phyloP scores from a whole-genome alignment of 176 grass and related monocot species.

The Typha latifolia region DNA sequence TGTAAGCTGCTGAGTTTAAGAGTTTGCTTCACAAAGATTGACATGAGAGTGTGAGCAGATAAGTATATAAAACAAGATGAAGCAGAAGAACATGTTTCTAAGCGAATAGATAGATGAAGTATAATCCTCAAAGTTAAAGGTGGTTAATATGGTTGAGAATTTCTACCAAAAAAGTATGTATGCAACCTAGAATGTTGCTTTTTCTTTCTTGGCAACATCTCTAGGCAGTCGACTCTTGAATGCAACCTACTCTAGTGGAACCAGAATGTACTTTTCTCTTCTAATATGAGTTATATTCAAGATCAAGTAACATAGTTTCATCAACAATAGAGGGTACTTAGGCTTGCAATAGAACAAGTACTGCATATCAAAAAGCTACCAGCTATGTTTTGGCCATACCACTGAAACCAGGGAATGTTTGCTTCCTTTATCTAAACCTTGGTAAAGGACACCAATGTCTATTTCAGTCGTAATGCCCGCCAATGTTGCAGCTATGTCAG shows the following conservation, averaged over 20 bases:
- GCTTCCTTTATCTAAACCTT: conserved; percentile 75
- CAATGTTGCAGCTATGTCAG: conserved; percentile 96
- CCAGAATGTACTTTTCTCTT: neutral
- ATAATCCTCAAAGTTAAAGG: neutral
- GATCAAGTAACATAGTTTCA: neutral
- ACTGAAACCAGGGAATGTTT: conserved; percentile 83
- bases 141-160: neutral
- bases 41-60: neutral
- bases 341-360: neutral
- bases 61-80: neutral
- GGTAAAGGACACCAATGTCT: conserved; percentile 71
- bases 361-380: neutral
- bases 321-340: neutral
- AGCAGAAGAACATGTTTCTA: neutral
- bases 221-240: neutral
- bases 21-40: neutral
- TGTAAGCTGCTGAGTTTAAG: neutral
- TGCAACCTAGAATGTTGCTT: neutral
- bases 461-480: conserved; percentile 72
- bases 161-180: too few relatives aligned
- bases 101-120: neutral
- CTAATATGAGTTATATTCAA: neutral
- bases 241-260: neutral
- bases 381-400: conserved; percentile 35
- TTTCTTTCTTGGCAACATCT: neutral